phyloP scores from a whole-genome alignment of 176 grass and related monocot genomes.

The Stipa capillata region DNA sequence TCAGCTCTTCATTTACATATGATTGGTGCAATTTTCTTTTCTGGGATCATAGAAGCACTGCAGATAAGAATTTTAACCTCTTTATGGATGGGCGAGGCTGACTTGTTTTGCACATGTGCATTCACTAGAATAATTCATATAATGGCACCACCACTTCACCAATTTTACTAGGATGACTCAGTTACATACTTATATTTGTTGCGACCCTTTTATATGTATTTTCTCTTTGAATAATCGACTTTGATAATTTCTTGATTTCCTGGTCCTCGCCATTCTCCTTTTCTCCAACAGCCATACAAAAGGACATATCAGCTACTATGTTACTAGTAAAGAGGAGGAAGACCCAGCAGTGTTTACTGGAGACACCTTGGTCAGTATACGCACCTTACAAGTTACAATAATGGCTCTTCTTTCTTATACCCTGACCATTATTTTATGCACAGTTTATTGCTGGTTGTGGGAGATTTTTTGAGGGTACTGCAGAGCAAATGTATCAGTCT shows the following conservation, averaged over 20 bases:
- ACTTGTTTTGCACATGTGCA: background rate
- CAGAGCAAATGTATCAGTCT: constrained; percentile 97
- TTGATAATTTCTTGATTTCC: background rate
- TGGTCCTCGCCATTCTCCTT: constrained; percentile 7
- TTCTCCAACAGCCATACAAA: constrained; percentile 65
- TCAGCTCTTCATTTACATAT: background rate
- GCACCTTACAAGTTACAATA: background rate
- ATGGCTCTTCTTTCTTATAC: constrained; percentile 6
- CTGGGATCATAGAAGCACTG: background rate
- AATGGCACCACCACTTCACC: background rate
- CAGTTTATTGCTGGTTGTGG: constrained; percentile 96
- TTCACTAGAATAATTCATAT: background rate
- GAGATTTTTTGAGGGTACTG: constrained; percentile 92
- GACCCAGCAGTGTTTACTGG: constrained; percentile 89
- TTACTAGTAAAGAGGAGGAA: constrained; percentile 54
- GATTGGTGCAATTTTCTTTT: background rate
- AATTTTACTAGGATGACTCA: background rate
- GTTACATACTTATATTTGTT: background rate
- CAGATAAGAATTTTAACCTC: background rate
- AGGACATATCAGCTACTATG: constrained; percentile 93
- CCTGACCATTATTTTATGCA: background rate
- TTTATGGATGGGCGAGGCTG: background rate
- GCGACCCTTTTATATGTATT: background rate
- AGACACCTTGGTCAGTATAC: constrained; percentile 81
- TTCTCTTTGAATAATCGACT: background rate